Evolutionary conservation across 2,329 filamentous ascomycete genomes (phyloP).

Genomic region (Corynespora cassiicola): DNA sequence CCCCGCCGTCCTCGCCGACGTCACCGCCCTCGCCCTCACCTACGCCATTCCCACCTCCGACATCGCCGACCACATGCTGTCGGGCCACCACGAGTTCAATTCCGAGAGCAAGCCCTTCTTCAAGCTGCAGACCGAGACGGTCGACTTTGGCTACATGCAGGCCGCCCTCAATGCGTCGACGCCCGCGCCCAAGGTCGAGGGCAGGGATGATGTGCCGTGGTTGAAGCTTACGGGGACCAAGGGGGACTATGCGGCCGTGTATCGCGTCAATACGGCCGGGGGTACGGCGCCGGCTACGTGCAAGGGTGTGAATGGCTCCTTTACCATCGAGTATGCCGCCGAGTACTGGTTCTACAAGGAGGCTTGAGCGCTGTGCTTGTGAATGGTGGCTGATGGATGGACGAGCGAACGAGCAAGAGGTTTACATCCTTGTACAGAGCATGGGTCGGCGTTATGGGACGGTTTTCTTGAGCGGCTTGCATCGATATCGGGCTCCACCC

Average conservation of each 20-base stretch:
- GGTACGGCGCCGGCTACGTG: conserved; percentile 79
- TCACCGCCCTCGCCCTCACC: conserved; percentile 73
- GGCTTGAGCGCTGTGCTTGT: background rate
- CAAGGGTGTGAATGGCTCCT: conserved; percentile 64
- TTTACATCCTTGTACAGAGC: conserved; percentile 31
- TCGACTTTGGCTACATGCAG: conserved; percentile 64
- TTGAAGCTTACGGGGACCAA: conserved; percentile 67
- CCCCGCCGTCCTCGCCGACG: conserved; percentile 68
- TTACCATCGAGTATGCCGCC: conserved; percentile 81
- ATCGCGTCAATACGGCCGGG: conserved; percentile 83
- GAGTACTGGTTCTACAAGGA: conserved; percentile 72
- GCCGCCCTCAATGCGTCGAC: conserved; percentile 68
- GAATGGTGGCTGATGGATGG: background rate
- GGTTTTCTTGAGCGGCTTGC: conserved; percentile 11
- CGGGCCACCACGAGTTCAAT: conserved; percentile 83
- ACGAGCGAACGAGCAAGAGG: conserved; percentile 1
- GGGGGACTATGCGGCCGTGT: conserved; percentile 72
- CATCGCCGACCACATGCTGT: conserved; percentile 65
- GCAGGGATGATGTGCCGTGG: conserved; percentile 76
- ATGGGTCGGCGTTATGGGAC: conserved; percentile 42
- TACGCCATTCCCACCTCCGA: conserved; percentile 62
- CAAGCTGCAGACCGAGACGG: conserved; percentile 68
- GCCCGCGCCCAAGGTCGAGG: conserved; percentile 65
- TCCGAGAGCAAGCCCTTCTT: conserved; percentile 77
- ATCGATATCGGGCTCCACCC: conserved; percentile 16